Evolutionary conservation across 2,329 filamentous ascomycete genomes (phyloP).

Genomic region (Paracamarosporium sp.): DNA sequence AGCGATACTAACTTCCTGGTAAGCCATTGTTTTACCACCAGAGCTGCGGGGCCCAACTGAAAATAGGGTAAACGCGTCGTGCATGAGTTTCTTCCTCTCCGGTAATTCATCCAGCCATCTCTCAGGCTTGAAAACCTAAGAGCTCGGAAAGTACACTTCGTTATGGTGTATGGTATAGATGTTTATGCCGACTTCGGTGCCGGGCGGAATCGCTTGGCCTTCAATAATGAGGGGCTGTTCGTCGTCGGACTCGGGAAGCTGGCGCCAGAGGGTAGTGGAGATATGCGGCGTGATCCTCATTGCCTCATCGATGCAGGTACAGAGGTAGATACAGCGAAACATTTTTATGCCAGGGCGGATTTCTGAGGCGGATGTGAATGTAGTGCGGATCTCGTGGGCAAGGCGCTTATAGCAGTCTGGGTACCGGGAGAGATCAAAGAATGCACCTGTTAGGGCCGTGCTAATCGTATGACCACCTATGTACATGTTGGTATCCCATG

Average conservation of each 20-base stretch:
- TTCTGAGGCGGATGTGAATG: slow-evolving; percentile 4
- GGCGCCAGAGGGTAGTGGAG: slow-evolving; percentile 8
- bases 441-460: slow-evolving; percentile 29
- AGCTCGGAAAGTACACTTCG: slow-evolving; percentile 1
- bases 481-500: slow-evolving; percentile 28
- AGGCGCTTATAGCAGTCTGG: slow-evolving; percentile 24
- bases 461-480: slow-evolving; percentile 48
- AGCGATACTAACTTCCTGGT: slow-evolving; percentile 1
- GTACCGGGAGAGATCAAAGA: slow-evolving; percentile 48
- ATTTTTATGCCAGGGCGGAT: slow-evolving; percentile 14
- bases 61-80: slow-evolving; percentile 12
- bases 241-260: background rate
- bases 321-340: slow-evolving; percentile 19
- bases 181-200: slow-evolving; percentile 13
- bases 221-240: slow-evolving; percentile 10
- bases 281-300: slow-evolving; percentile 20
- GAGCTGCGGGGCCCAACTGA: slow-evolving; percentile 9
- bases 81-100: background rate
- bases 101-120: background rate
- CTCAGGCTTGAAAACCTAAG: slow-evolving; percentile 2
- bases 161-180: slow-evolving; percentile 15
- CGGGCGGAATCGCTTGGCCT: slow-evolving; percentile 12
- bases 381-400: slow-evolving; percentile 20
- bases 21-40: slow-evolving; percentile 15
- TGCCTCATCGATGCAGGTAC: slow-evolving; percentile 26